These are phyloP conservation scores for Torrubiella hemipterigena DNA, from an alignment of 2,329 filamentous ascomycete species.

Conservation along the genomic window DNA sequence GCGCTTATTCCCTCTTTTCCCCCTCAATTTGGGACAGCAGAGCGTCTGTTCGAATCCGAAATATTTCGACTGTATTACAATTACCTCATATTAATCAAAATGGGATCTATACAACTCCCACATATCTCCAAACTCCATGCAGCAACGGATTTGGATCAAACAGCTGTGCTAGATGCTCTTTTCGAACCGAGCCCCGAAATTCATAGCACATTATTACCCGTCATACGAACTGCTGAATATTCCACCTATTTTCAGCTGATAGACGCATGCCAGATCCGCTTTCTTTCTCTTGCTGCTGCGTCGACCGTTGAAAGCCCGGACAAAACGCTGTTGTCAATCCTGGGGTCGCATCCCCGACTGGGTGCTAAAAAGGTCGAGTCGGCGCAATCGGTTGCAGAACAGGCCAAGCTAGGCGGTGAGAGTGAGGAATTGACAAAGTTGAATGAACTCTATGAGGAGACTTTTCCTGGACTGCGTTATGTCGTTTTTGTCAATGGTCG, in stretches of 20 bases:
- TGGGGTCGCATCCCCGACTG: conserved; percentile 73
- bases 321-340: conserved; percentile 53
- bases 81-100: conserved; percentile 4
- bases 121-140: conserved; percentile 40
- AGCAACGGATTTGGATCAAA: conserved; percentile 42
- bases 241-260: conserved; percentile 59
- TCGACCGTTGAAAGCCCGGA: conserved; percentile 32
- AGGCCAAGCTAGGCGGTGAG: conserved; percentile 59
- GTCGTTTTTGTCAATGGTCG: conserved; percentile 88
- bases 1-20: not conserved
- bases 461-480: conserved; percentile 73
- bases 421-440: conserved; percentile 49
- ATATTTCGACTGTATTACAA: not conserved
- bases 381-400: conserved; percentile 67
- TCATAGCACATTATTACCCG: conserved; percentile 57
- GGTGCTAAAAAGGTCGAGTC: conserved; percentile 76
- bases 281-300: conserved; percentile 46
- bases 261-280: conserved; percentile 47
- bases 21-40: not conserved
- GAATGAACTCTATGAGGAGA: conserved; percentile 69
- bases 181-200: conserved; percentile 75
- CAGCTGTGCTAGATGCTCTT: conserved; percentile 57
- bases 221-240: conserved; percentile 46
- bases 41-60: too few relatives aligned
- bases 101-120: conserved; percentile 33